A percentile compares a stretch with the other conserved stretches of the same genome.
Conservation (phyloP, 441 rosid species). For the Gossypium gossypioides region DNA sequence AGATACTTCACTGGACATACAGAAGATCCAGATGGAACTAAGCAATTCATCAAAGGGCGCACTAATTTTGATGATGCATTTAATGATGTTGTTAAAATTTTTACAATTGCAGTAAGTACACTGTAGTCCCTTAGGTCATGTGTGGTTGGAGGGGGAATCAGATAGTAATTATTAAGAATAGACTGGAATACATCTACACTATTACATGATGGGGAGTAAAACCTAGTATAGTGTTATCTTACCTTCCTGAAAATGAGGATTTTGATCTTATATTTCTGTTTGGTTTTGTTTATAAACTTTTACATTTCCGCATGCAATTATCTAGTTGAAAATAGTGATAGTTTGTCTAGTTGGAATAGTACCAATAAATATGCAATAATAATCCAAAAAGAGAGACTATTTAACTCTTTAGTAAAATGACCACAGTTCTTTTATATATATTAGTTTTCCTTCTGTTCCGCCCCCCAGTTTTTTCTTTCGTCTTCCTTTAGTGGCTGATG, state of each 20-base stretch:
- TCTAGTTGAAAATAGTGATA: not conserved
- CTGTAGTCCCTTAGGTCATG: not conserved
- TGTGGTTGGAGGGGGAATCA: not conserved
- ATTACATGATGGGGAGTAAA: not conserved
- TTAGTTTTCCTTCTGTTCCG: not conserved
- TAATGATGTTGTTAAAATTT: constrained; percentile 67
- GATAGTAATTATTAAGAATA: not conserved
- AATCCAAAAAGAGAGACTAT: not conserved
- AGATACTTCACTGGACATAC: constrained; percentile 85
- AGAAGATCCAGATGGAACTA: constrained; percentile 36
- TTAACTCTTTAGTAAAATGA: not conserved
- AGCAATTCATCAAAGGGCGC: constrained; percentile 53
- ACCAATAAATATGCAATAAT: not conserved
- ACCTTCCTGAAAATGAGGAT: not conserved
- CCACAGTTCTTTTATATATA: constrained; percentile 2
- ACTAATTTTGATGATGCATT: constrained; percentile 53
- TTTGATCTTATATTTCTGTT: not conserved
- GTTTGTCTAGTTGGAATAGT: constrained; percentile 1
- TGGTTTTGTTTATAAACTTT: not conserved
- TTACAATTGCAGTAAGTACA: constrained; percentile 81
- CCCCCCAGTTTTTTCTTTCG: not conserved
- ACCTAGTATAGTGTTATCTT: not conserved
- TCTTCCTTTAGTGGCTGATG: not conserved
- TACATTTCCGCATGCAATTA: not conserved
- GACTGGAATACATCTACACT: not conserved